Base-by-base conservation (phyloP, 2,329 filamentous ascomycete genomes). In the Cercospora sp. region DNA sequence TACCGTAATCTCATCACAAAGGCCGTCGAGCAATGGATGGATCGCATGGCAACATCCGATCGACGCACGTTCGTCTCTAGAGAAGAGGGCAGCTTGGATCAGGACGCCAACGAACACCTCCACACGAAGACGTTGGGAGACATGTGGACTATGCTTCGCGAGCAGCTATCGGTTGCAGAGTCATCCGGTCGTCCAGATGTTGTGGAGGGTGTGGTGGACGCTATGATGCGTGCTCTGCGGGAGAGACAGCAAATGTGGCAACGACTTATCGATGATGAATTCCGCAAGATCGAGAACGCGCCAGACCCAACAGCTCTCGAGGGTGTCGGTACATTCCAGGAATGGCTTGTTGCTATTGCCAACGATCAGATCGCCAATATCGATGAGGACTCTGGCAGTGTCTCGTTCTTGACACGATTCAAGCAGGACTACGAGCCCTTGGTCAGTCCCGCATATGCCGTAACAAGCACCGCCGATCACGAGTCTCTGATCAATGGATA, bases 361-460 rank as follows among this genome's bases (percentile, higher is more conserved):
- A 99, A 99, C 82, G 95, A 99, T 81, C 95, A 99, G 80, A 98
- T 99, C 78, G 94, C 94, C 66, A 97, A 93, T 80, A 97, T 99
- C 76, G 95, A 98, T 79, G 96, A 98, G 64, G 78, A 79, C 42
- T 90, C 92, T 69, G 88, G 87, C 68, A 89, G 90, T 33, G 83
- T 91, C 28, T 92, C 91, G 31, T 97, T 97, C 82, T 86, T 98
- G 60, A 90, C 92, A 3, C 90, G 90, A 75, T 97, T 97, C 87
- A 89, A 89, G 73, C 88, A 90, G 73, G 92, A 95, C 76, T 91
- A 96, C 77, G 91, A 92, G 77, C 86, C 91, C 2, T 84, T 95
- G 36, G 91, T 97, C 55, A 90, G 92, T 60, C 88, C 91, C 23
- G 88, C 89, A 69, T 97, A 97, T 80, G 85, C 93, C 78, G 88